Evolutionary conservation across 495 filamentous ascomycete genomes (phyloP).

Genomic region (Endocarpon pusillum): DNA sequence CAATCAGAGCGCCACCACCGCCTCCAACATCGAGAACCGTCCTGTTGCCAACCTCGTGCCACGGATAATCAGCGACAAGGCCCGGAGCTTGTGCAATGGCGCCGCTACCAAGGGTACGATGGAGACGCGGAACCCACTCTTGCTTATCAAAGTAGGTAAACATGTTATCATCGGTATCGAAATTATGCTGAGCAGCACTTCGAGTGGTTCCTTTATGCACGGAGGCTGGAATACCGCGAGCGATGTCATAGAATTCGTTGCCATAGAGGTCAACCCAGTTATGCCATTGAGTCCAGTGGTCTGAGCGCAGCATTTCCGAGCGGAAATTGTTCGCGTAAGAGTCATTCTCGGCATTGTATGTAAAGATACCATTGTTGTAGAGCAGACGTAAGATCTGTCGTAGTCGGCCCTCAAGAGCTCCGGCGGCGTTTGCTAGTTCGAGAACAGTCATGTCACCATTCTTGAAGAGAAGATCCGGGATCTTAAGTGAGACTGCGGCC

Average conservation of each 20-base stretch:
- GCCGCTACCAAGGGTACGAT: slow-evolving; percentile 15
- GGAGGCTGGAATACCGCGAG: slow-evolving; percentile 12
- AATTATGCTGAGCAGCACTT: slow-evolving; percentile 15
- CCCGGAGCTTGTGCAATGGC: slow-evolving; percentile 17
- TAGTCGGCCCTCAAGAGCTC: slow-evolving; percentile 6
- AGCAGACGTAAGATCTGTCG: slow-evolving; percentile 10
- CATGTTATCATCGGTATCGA: slow-evolving; percentile 17
- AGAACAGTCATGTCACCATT: slow-evolving; percentile 1
- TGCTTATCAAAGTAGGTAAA: slow-evolving; percentile 15
- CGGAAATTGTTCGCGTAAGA: slow-evolving; percentile 11
- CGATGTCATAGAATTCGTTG: slow-evolving; percentile 21
- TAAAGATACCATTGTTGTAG: slow-evolving; percentile 15
- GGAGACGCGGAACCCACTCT: slow-evolving; percentile 14
- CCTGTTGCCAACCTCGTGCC: slow-evolving; percentile 10
- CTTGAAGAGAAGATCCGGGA: slow-evolving; percentile 9
- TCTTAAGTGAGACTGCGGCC: slow-evolving; percentile 6
- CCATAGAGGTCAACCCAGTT: slow-evolving; percentile 18
- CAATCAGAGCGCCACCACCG: slow-evolving; percentile 8
- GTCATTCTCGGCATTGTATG: slow-evolving; percentile 3
- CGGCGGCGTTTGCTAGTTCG: slow-evolving; percentile 6
- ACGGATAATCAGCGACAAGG: slow-evolving; percentile 18
- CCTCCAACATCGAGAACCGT: slow-evolving; percentile 11
- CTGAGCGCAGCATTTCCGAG: slow-evolving; percentile 9
- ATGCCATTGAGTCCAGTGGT: slow-evolving; percentile 21
- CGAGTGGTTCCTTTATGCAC: slow-evolving; percentile 3